These are phyloP conservation scores for Beta lomatogona DNA, from an alignment of 179 eudicot species.

Conservation along the genomic window DNA sequence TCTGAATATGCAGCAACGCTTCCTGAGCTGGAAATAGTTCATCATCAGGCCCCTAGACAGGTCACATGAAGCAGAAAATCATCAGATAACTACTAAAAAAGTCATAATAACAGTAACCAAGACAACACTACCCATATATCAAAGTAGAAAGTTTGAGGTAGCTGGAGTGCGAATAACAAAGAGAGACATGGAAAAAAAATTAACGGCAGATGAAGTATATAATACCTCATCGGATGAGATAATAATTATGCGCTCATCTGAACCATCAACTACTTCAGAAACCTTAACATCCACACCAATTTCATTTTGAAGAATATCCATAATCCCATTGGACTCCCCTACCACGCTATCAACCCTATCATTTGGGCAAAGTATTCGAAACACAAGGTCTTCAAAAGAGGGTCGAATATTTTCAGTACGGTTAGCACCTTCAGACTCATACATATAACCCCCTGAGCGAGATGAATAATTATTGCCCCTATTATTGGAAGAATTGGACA, in stretches of 20 bases:
- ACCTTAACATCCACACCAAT: constrained; percentile 88
- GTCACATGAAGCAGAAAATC: constrained; percentile 29
- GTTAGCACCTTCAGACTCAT: constrained; percentile 50
- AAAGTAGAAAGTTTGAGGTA: neutral
- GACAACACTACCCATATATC: neutral
- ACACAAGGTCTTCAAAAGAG: constrained; percentile 72
- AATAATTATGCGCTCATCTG: constrained; percentile 66
- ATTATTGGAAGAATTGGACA: constrained; percentile 41
- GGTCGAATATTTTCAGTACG: constrained; percentile 52
- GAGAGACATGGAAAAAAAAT: neutral
- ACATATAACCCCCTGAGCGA: constrained; percentile 49
- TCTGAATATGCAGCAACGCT: constrained; percentile 95
- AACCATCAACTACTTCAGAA: constrained; percentile 65
- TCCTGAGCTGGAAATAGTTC: constrained; percentile 99
- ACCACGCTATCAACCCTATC: constrained; percentile 70
- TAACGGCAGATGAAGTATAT: neutral
- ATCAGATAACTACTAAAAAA: constrained; percentile 14
- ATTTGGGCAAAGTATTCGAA: constrained; percentile 85
- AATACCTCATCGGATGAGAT: constrained; percentile 87
- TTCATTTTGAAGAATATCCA: constrained; percentile 84
- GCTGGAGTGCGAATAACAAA: neutral
- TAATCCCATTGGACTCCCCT: constrained; percentile 80
- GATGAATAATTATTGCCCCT: constrained; percentile 55
- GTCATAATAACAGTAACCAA: neutral
- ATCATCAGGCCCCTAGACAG: constrained; percentile 87